These are phyloP conservation scores for Phaeophleospora eucalypticola DNA, from an alignment of 2,329 filamentous ascomycete genomes.

Conservation along the genomic window DNA sequence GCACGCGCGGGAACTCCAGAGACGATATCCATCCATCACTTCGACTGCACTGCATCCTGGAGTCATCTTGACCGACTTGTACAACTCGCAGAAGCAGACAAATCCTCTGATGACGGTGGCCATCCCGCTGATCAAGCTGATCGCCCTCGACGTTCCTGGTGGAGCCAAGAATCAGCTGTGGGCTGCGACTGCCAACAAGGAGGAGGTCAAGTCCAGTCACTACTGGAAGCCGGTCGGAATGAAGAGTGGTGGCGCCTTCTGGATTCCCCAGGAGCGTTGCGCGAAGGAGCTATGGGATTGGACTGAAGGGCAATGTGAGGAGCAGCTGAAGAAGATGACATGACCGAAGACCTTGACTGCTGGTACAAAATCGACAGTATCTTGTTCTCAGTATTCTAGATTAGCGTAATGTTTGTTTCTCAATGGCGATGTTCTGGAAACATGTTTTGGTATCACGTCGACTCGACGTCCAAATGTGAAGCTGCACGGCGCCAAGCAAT, in stretches of 20 bases:
- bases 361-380: no score
- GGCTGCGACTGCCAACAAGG: slow-evolving; percentile 22
- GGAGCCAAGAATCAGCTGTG: slow-evolving; percentile 29
- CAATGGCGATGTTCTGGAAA: no score
- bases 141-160: slow-evolving; percentile 18
- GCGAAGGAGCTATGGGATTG: slow-evolving; percentile 38
- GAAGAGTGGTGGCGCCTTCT: slow-evolving; percentile 18
- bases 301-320: slow-evolving; percentile 30
- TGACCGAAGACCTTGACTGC: neutral
- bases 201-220: slow-evolving; percentile 16
- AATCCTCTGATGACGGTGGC: slow-evolving; percentile 8
- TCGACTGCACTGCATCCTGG: slow-evolving; percentile 62
- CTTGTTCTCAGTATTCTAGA: no score
- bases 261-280: slow-evolving; percentile 21
- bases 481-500: neutral
- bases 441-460: no score
- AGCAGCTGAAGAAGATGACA: slow-evolving; percentile 16
- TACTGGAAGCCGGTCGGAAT: slow-evolving; percentile 26
- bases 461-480: neutral
- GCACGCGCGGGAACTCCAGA: slow-evolving; percentile 56
- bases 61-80: slow-evolving; percentile 59
- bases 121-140: slow-evolving; percentile 12
- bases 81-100: slow-evolving; percentile 14
- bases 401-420: no score
- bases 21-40: slow-evolving; percentile 56